Base-by-base conservation (phyloP, 78 protist genomes). In the Dictyostelium capitatum region DNA sequence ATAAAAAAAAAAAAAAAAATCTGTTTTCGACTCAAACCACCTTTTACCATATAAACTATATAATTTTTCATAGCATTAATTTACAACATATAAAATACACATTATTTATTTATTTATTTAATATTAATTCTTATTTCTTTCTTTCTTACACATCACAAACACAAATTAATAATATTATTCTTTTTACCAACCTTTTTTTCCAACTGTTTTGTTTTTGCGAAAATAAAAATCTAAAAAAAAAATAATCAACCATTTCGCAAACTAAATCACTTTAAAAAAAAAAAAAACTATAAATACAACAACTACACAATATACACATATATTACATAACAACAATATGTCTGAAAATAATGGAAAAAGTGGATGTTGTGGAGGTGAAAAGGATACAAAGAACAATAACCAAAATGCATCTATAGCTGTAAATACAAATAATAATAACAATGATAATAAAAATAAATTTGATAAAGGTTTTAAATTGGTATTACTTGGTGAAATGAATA, bases 401-500 rank as follows among this genome's bases (percentile, higher is more conserved):
- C 30, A 62, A 25, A 25, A 70, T 37, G 20, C 20, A 12, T n/a
- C 51, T 70, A 17, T 37, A 37, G 53, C 41, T 14, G 67, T 11
- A 15, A 9, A 32, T 10, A 14, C 54, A 46, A 41, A 43, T 46
- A 43, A 51, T 20, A 51, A 43, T 30, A 80, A 14, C 64, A 46
- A 56, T 43, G 91, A 83, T 62, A 75, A 56, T 37, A 85, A 64
- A 85, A 75, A 46, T 20, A 85, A 85, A 59, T 77, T 85, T 23
- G 92, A 85, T 9, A 85, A 85, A 77, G 92, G 92, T 48, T 70
- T 85, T 43, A 85, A 85, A 64, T 32, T 85, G 20, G 92, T 85
- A 12, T 64, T 85, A 19, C 64, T 85, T 47, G 92, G 92, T 20
- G 92, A 85, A 50, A 62, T 85, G 70, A 56, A 56, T 69, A 85